A percentile compares a stretch with the other conserved stretches of the same genome.
Evolutionary conservation across 345 rosid genomes (phyloP).

Genomic region (Linum trigynum): DNA sequence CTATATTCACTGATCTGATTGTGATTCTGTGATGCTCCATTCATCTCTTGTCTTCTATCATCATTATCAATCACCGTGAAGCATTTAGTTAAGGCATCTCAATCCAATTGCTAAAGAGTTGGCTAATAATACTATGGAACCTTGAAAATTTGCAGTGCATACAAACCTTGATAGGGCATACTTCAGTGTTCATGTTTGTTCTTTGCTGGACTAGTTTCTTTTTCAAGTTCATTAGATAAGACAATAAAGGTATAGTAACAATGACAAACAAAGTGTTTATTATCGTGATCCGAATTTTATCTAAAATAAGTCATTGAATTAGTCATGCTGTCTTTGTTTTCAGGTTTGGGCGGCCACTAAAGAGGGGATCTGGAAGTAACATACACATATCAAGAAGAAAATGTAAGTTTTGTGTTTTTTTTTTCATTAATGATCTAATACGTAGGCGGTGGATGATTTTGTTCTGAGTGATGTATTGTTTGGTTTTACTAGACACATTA

Average conservation of each 20-base stretch:
- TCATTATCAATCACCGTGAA: no score
- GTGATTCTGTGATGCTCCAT: no score
- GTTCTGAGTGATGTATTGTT: no score
- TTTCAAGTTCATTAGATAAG: conserved; percentile 89
- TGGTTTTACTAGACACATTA: no score
- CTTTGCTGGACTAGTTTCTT: conserved; percentile 98
- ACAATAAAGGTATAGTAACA: conserved; percentile 79
- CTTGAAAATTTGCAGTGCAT: conserved; percentile 83
- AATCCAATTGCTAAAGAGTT: no score
- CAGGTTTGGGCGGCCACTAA: conserved; percentile 87
- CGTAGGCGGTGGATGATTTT: no score
- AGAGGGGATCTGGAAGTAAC: conserved; percentile 90
- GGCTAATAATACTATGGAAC: no score
- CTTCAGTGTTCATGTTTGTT: conserved; percentile 83
- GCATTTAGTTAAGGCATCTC: no score
- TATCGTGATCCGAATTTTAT: background rate
- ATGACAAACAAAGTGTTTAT: no score
- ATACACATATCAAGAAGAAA: conserved; percentile 78
- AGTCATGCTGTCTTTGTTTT: conserved; percentile 1
- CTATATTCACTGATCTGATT: no score
- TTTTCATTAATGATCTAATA: no score
- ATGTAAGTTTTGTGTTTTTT: conserved; percentile 41
- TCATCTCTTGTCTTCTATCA: no score
- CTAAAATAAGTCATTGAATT: background rate
- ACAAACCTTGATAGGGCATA: conserved; percentile 70